Base-by-base conservation (phyloP, 805 yeast genomes). In the Ogataea thermomethanolica region DNA sequence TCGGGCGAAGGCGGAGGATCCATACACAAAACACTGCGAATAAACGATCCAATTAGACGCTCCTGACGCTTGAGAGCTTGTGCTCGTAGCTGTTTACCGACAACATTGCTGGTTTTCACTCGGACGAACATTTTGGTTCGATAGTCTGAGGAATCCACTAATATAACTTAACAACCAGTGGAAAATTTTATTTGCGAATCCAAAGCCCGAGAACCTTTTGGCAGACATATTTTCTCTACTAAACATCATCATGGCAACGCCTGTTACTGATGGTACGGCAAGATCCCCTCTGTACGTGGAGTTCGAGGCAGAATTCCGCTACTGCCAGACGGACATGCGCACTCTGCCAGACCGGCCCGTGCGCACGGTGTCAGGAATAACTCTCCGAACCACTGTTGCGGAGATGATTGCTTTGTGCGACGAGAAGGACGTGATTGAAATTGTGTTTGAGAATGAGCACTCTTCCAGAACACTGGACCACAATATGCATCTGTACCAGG, bases 1-100 rank as follows among this genome's bases (percentile, higher is more conserved):
- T 78, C 77, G 25, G 78, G 78, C 1, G 81, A 74, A 9, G 77
- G 69, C 15, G 84, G 83, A 4, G 81, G 79, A 46, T 78, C 85
- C 58, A 81, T 51, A 44, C 67, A 63, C 14, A 65, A 53, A 11
- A 65, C 67, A 33, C 63, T 61, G 44, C 67, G 54, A 24, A 65
- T 57, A 39, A 65, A 65, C 13, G 58, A 54, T 17, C 65, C 63
- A 30, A 65, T 51, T 3, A 29, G 31, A 27, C 28, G 39, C 29
- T 29, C 26, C 4, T 33, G 35, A 27, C 28, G 36, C 33, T 29
- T 30, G 14, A 12, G 12, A 13, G 21, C 8, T 8, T 31, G 20
- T 14, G 28, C 17, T 15, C 24, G 8, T 12, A 34, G 30, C 12
- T 38, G 20, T 7, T 21, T 17, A 9, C 29, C 38, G 23, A 32